Evolutionary conservation across 805 yeast genomes (phyloP).

Genomic region (Candida sakaeoensis): DNA sequence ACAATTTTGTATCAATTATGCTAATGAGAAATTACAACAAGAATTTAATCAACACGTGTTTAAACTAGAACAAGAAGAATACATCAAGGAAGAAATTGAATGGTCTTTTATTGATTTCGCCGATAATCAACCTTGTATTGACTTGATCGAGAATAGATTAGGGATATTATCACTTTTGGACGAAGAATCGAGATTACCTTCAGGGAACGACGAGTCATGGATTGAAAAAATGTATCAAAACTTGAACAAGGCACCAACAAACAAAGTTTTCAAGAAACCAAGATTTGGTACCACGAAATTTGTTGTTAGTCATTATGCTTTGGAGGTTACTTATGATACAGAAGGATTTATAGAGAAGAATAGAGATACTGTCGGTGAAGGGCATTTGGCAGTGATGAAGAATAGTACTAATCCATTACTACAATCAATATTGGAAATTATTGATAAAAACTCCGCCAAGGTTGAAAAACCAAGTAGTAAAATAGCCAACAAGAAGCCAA

Average conservation of each 20-base stretch:
- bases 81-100: slow-evolving; percentile 84
- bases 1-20: slow-evolving; percentile 95
- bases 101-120: slow-evolving; percentile 96
- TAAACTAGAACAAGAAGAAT: slow-evolving; percentile 95
- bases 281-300: slow-evolving; percentile 91
- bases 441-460: slow-evolving; percentile 54
- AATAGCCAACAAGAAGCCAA: slow-evolving; percentile 69
- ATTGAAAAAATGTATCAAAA: slow-evolving; percentile 84
- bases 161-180: slow-evolving; percentile 88
- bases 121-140: slow-evolving; percentile 96
- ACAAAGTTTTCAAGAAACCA: slow-evolving; percentile 82
- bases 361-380: slow-evolving; percentile 96
- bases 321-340: slow-evolving; percentile 86
- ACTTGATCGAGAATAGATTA: slow-evolving; percentile 80
- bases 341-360: slow-evolving; percentile 97
- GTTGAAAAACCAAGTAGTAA: slow-evolving; percentile 21
- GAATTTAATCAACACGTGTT: slow-evolving; percentile 97
- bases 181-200: slow-evolving; percentile 92
- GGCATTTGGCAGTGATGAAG: slow-evolving; percentile 81
- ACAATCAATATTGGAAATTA: slow-evolving; percentile 57
- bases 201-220: slow-evolving; percentile 93
- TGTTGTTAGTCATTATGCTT: slow-evolving; percentile 89
- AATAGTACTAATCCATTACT: slow-evolving; percentile 66
- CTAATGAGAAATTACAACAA: slow-evolving; percentile 94
- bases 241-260: slow-evolving; percentile 72